Conservation (phyloP, 2,329 filamentous ascomycete species). For the Elsinoe perseae region DNA sequence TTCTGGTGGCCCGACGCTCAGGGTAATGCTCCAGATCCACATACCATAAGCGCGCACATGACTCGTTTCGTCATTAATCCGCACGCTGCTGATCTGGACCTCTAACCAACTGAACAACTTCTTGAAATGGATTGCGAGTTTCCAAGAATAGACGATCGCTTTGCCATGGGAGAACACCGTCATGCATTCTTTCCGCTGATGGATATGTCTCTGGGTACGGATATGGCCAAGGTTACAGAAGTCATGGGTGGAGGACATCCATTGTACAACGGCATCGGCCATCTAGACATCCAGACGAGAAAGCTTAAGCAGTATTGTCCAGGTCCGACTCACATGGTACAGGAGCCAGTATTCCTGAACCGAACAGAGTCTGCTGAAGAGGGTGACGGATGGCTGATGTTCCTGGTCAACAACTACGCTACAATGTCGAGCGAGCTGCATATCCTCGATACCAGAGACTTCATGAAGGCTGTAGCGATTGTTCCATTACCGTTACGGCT, state of each 20-base stretch:
- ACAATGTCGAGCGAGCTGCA: constrained; percentile 27
- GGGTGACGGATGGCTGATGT: constrained; percentile 46
- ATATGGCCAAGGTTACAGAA: not conserved
- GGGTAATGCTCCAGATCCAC: not conserved
- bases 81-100: not conserved
- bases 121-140: not conserved
- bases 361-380: constrained; percentile 34
- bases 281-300: not conserved
- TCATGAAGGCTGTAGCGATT: constrained; percentile 34
- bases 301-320: not conserved
- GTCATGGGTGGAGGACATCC: not conserved
- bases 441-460: constrained; percentile 36
- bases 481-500: constrained; percentile 31
- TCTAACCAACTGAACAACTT: not conserved
- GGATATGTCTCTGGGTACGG: not conserved
- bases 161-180: not conserved
- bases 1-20: constrained; percentile 20
- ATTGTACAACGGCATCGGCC: not conserved
- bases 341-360: constrained; percentile 49
- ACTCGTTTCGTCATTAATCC: not conserved
- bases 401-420: constrained; percentile 36
- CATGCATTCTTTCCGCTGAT: not conserved
- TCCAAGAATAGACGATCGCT: not conserved
- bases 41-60: not conserved
- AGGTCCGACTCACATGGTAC: constrained; percentile 33